Evolutionary conservation across 2,329 filamentous ascomycete genomes (phyloP).

Genomic region (Microthyrium microscopicum): DNA sequence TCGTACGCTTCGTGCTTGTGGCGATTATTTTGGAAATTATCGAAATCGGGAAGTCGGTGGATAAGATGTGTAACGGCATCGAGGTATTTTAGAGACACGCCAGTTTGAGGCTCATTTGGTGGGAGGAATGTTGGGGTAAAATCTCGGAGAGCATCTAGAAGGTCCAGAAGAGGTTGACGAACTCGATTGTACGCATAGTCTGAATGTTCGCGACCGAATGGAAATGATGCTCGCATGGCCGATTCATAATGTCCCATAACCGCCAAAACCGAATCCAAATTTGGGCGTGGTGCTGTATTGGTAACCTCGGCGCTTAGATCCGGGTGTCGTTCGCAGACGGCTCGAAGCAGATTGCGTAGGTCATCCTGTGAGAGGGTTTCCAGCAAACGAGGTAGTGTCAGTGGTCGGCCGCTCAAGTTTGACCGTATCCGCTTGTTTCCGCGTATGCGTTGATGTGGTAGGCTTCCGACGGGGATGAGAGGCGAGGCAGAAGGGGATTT

Average conservation of each 20-base stretch:
- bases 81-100: constrained; percentile 69
- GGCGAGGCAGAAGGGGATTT: constrained; percentile 76
- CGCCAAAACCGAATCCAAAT: constrained; percentile 60
- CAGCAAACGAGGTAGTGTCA: constrained; percentile 60
- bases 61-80: constrained; percentile 83
- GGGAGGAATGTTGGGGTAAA: constrained; percentile 94
- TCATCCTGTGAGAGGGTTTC: constrained; percentile 82
- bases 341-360: constrained; percentile 70
- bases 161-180: constrained; percentile 57
- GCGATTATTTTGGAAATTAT: constrained; percentile 70
- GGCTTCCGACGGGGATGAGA: constrained; percentile 50
- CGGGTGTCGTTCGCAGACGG: constrained; percentile 79
- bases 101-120: constrained; percentile 72
- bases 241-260: constrained; percentile 72
- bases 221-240: constrained; percentile 61
- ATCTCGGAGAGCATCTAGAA: constrained; percentile 80
- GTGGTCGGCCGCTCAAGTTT: constrained; percentile 51
- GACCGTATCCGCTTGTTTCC: constrained; percentile 52
- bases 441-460: constrained; percentile 33
- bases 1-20: constrained; percentile 95
- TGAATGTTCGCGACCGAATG: constrained; percentile 66
- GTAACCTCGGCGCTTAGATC: constrained; percentile 74
- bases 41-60: constrained; percentile 80
- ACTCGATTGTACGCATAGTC: constrained; percentile 95
- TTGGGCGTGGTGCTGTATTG: constrained; percentile 70